Conservation (phyloP, 2,329 filamentous ascomycete genomes). For the Cryphonectria japonica region DNA sequence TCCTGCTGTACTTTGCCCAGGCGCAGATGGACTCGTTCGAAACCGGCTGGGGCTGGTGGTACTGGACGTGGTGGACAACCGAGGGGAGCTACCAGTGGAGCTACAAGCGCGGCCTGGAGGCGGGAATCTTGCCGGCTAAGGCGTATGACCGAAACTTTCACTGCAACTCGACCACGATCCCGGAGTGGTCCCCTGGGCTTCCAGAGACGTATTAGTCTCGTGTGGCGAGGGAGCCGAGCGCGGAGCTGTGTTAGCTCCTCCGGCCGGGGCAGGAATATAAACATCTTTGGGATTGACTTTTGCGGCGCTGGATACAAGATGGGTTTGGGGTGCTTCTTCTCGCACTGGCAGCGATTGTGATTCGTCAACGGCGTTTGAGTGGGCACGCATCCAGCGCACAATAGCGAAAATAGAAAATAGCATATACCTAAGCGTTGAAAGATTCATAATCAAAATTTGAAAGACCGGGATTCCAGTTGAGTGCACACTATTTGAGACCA, state of each 20-base stretch:
- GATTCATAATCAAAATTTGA: background rate
- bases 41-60: slow-evolving; percentile 95
- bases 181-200: slow-evolving; percentile 53
- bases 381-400: background rate
- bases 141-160: slow-evolving; percentile 73
- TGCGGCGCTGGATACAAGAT: slow-evolving; percentile 1
- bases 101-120: slow-evolving; percentile 77
- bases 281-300: background rate
- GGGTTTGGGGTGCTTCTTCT: background rate
- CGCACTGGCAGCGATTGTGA: background rate
- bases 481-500: background rate
- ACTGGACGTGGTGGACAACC: slow-evolving; percentile 73
- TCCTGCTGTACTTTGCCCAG: slow-evolving; percentile 86
- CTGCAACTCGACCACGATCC: slow-evolving; percentile 60
- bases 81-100: slow-evolving; percentile 81
- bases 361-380: background rate
- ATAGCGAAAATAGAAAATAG: background rate
- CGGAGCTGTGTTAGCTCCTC: background rate
- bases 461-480: background rate
- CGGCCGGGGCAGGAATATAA: background rate
- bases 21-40: slow-evolving; percentile 97
- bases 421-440: slow-evolving; percentile 1
- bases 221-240: background rate
- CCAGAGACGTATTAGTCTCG: slow-evolving; percentile 52
- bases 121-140: slow-evolving; percentile 78